A percentile compares a stretch with the other conserved stretches of the same genome.
These are phyloP conservation scores for Botryosphaeria dothidea DNA, from an alignment of 2,329 filamentous ascomycete species.

Conservation along the genomic window DNA sequence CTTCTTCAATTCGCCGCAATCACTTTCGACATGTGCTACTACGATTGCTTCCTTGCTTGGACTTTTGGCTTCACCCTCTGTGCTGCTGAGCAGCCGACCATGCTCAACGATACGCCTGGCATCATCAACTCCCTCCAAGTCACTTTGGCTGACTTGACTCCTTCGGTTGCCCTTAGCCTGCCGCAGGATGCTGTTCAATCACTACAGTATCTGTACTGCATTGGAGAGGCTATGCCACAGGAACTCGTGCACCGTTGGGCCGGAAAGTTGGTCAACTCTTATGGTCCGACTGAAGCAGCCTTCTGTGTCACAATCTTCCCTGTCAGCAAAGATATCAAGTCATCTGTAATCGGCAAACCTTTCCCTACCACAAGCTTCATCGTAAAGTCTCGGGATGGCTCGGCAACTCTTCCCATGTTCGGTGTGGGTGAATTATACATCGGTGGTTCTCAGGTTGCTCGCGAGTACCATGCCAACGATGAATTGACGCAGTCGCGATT, in stretches of 20 bases:
- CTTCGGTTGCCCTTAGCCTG: slow-evolving; percentile 43
- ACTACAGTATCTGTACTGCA: slow-evolving; percentile 47
- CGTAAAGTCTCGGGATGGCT: slow-evolving; percentile 33
- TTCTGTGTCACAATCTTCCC: slow-evolving; percentile 48
- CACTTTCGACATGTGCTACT: slow-evolving; percentile 51
- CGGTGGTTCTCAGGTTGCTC: slow-evolving; percentile 47
- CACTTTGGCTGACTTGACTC: slow-evolving; percentile 45
- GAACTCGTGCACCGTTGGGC: slow-evolving; percentile 41
- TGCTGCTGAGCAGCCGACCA: slow-evolving; percentile 37
- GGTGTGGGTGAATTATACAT: slow-evolving; percentile 49
- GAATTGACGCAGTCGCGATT: slow-evolving; percentile 35
- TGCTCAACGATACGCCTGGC: slow-evolving; percentile 40
- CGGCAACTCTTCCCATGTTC: slow-evolving; percentile 38
- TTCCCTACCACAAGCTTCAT: slow-evolving; percentile 44
- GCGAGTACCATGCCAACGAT: slow-evolving; percentile 43
- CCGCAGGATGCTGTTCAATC: slow-evolving; percentile 33
- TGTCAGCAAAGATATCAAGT: slow-evolving; percentile 30
- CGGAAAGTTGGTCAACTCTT: slow-evolving; percentile 45
- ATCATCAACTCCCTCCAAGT: slow-evolving; percentile 37
- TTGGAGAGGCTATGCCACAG: slow-evolving; percentile 45
- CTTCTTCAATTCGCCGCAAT: slow-evolving; percentile 46
- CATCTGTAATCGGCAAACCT: slow-evolving; percentile 44
- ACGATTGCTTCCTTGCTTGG: slow-evolving; percentile 49
- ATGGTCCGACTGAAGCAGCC: slow-evolving; percentile 46
- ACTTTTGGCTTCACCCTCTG: slow-evolving; percentile 46